These are phyloP conservation scores for Talaromyces sp. DNA, from an alignment of 2,329 filamentous ascomycete genomes.

Conservation along the genomic window DNA sequence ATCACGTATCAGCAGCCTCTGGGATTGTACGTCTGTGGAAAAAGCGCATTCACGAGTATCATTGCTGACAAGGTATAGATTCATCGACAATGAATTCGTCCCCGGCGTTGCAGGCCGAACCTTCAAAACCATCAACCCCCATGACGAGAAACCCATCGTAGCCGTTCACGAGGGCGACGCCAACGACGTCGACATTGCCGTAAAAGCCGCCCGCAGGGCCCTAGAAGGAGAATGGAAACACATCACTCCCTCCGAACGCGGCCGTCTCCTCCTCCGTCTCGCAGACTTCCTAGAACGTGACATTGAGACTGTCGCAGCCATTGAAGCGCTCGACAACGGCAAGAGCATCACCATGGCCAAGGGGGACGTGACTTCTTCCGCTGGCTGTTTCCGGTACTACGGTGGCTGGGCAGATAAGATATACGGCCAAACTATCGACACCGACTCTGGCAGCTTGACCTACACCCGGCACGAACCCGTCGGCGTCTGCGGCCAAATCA, in stretches of 20 bases:
- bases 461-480: conserved; percentile 78
- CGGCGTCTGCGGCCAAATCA: conserved; percentile 84
- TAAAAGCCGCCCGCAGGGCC: conserved; percentile 79
- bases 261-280: conserved; percentile 69
- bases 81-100: conserved; percentile 80
- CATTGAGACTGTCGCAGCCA: conserved; percentile 69
- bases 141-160: conserved; percentile 80
- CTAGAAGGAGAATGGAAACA: conserved; percentile 72
- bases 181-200: conserved; percentile 73
- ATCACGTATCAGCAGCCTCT: conserved; percentile 4
- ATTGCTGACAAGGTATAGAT: conserved; percentile 37
- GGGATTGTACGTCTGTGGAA: conserved; percentile 2
- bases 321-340: conserved; percentile 70
- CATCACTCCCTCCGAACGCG: conserved; percentile 68
- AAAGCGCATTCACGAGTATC: neutral
- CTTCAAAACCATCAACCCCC: conserved; percentile 88
- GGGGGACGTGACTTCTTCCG: conserved; percentile 68
- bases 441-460: conserved; percentile 74
- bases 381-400: conserved; percentile 78
- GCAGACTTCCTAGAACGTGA: conserved; percentile 80
- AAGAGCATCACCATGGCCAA: conserved; percentile 52
- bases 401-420: conserved; percentile 87
- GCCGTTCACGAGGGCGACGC: conserved; percentile 81
- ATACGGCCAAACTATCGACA: conserved; percentile 81
- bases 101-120: conserved; percentile 80